Percentiles rank a stretch among this genome's conserved stretches.
Conservation (phyloP, 257 asterid genomes). For the Nicotiana noctiflora region DNA sequence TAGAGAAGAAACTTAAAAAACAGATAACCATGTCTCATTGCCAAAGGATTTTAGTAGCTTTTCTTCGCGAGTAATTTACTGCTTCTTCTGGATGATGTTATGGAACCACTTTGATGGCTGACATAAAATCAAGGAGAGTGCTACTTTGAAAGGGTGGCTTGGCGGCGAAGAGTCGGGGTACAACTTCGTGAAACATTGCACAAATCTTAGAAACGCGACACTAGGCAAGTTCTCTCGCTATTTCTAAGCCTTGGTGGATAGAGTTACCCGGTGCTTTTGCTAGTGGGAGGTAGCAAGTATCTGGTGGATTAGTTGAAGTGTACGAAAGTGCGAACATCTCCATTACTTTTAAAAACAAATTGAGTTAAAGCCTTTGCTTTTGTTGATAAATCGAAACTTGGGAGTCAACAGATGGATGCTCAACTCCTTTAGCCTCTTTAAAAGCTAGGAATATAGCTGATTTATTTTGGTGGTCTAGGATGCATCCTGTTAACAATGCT, state of each 20-base stretch:
- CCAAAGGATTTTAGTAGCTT: background rate
- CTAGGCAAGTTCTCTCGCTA: background rate
- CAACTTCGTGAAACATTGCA: background rate
- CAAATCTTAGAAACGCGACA: background rate
- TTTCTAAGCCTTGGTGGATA: background rate
- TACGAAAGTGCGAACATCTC: background rate
- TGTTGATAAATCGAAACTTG: background rate
- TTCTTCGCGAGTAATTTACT: background rate
- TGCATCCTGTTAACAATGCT: too few species aligned
- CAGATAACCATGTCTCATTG: background rate
- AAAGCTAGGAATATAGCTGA: too few species aligned
- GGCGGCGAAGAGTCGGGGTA: background rate
- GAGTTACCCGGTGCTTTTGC: background rate
- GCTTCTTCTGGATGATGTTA: background rate
- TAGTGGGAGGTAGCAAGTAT: background rate
- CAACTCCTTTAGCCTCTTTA: too few species aligned
- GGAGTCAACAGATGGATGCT: background rate
- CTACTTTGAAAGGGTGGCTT: background rate
- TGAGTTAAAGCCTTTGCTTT: background rate
- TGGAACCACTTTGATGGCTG: background rate
- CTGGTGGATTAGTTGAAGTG: background rate
- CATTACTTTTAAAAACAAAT: background rate
- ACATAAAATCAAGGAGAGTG: background rate
- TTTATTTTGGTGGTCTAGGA: too few species aligned
- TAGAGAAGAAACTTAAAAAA: conserved; percentile 1